Percentiles rank a stretch among this genome's conserved stretches.
phyloP scores from a whole-genome alignment of 2,329 filamentous ascomycete species.

The Colletotrichum lindemuthianum region DNA sequence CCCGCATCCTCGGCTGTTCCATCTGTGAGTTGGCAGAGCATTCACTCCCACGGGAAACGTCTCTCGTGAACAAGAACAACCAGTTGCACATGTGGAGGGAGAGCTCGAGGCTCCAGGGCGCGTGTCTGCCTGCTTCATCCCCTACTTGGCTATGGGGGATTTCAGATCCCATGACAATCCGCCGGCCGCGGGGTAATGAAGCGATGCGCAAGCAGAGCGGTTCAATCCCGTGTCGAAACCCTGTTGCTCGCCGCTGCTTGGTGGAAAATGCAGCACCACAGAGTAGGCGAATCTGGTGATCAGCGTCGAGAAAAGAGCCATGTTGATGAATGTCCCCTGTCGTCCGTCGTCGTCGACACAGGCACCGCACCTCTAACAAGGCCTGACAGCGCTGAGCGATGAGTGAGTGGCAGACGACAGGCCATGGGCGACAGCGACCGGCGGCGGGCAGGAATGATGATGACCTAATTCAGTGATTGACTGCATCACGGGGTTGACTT shows the following conservation, averaged over 20 bases:
- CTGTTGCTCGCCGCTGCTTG: constrained; percentile 12
- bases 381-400: neutral
- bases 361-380: constrained; percentile 4
- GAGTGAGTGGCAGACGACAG: constrained; percentile 5
- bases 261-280: constrained; percentile 1
- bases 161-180: constrained; percentile 25
- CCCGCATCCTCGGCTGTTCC: constrained; percentile 1
- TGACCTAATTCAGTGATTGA: constrained; percentile 35
- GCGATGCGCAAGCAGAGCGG: constrained; percentile 18
- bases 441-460: constrained; percentile 13
- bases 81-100: constrained; percentile 10
- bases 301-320: constrained; percentile 11
- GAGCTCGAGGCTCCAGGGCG: constrained; percentile 8
- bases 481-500: constrained; percentile 43
- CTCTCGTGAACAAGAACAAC: constrained; percentile 26
- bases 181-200: constrained; percentile 26
- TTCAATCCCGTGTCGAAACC: constrained; percentile 17
- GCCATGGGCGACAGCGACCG: constrained; percentile 19
- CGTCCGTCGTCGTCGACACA: neutral
- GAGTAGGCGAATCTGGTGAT: constrained; percentile 5
- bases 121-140: constrained; percentile 12
- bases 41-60: neutral
- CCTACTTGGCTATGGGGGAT: constrained; percentile 14
- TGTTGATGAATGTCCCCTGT: neutral
- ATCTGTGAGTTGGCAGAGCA: constrained; percentile 29